Conservation (phyloP, 768 basidiomycete genomes). For the Serpula lacrymans region DNA sequence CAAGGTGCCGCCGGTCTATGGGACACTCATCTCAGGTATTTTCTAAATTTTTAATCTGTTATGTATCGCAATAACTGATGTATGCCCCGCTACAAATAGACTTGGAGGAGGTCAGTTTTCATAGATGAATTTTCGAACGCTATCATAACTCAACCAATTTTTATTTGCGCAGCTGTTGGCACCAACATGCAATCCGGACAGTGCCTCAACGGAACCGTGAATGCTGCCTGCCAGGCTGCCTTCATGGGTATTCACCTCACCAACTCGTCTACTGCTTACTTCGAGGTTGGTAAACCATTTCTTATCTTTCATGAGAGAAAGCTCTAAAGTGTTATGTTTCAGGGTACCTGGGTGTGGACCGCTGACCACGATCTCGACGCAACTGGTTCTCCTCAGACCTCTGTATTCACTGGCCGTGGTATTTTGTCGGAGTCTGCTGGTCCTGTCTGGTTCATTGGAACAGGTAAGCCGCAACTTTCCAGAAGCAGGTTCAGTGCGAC, state of each 20-base stretch:
- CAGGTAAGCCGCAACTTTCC: slow-evolving; percentile 37
- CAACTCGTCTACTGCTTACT: slow-evolving; percentile 41
- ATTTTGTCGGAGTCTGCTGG: slow-evolving; percentile 37
- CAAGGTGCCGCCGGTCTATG: slow-evolving; percentile 43
- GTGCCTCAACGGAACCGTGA: slow-evolving; percentile 40
- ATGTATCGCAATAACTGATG: too few species aligned
- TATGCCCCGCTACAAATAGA: slow-evolving; percentile 10
- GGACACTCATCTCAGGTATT: slow-evolving; percentile 38
- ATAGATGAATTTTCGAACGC: not conserved
- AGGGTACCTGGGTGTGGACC: slow-evolving; percentile 38
- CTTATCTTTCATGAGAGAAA: not conserved
- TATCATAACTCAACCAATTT: not conserved
- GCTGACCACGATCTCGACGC: slow-evolving; percentile 42
- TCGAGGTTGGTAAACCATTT: slow-evolving; percentile 47
- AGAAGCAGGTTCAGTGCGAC: too few species aligned
- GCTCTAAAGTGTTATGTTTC: slow-evolving; percentile 2
- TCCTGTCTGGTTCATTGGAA: slow-evolving; percentile 52
- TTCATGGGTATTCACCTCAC: slow-evolving; percentile 62
- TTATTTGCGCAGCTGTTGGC: slow-evolving; percentile 35
- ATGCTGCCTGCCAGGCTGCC: slow-evolving; percentile 49
- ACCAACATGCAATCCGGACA: slow-evolving; percentile 38
- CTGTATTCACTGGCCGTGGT: slow-evolving; percentile 37
- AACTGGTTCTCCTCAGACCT: slow-evolving; percentile 24
- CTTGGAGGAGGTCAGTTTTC: slow-evolving; percentile 23
- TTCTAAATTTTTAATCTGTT: too few species aligned